Conservation (phyloP, 23 red algal genomes). For the Gracilariopsis chorda region DNA sequence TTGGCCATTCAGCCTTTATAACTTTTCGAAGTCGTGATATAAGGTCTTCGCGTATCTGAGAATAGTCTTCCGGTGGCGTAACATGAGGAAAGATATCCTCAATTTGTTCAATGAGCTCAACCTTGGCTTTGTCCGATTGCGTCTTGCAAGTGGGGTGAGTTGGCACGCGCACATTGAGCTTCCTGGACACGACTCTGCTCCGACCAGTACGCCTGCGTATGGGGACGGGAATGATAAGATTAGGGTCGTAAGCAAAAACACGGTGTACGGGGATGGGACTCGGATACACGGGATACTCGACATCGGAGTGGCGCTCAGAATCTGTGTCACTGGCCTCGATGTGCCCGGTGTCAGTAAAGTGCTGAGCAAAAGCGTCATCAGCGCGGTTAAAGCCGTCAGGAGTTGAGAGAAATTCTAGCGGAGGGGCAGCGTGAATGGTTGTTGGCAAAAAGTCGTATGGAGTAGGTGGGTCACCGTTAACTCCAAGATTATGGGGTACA, state of each 20-base stretch:
- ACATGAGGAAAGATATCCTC: conserved; percentile 54
- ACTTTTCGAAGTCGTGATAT: conserved; percentile 29
- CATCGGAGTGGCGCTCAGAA: conserved; percentile 57
- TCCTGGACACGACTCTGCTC: conserved; percentile 34
- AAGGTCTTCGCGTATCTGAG: conserved; percentile 29
- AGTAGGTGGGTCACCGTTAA: background rate
- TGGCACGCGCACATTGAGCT: conserved; percentile 36
- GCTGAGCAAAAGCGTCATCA: conserved; percentile 3
- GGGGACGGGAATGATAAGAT: background rate
- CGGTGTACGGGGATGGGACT: background rate
- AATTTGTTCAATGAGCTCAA: conserved; percentile 57
- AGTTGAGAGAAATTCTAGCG: background rate
- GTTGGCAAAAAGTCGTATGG: background rate
- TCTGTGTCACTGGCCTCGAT: conserved; percentile 59
- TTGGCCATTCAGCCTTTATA: conserved; percentile 47
- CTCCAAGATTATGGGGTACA: background rate
- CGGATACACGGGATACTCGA: background rate
- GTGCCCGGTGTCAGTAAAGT: conserved; percentile 2
- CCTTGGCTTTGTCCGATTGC: conserved; percentile 41
- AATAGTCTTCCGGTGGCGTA: conserved; percentile 27
- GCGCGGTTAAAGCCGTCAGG: background rate
- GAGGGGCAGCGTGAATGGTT: background rate
- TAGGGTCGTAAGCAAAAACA: background rate
- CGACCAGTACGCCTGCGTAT: conserved; percentile 7
- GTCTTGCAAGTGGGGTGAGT: conserved; percentile 26